A percentile compares a stretch with the other conserved stretches of the same genome.
These are phyloP conservation scores for Elsinoe arachidis DNA, from an alignment of 2,329 filamentous ascomycete species.

Conservation along the genomic window DNA sequence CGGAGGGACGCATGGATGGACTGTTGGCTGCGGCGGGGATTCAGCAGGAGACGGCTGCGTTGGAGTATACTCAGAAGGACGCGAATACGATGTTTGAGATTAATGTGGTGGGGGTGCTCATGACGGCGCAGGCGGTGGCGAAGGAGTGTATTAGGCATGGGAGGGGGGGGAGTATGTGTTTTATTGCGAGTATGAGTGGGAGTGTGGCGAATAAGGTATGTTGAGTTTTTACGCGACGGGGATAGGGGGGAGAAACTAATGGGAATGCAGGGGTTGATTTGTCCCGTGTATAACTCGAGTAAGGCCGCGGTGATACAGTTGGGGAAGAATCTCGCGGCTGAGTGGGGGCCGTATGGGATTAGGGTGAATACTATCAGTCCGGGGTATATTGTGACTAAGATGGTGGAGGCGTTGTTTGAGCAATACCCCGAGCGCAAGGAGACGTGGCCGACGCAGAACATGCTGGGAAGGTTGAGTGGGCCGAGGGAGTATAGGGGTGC, in stretches of 20 bases:
- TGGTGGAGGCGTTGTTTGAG: constrained; percentile 73
- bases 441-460: constrained; percentile 79
- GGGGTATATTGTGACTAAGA: constrained; percentile 71
- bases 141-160: constrained; percentile 55
- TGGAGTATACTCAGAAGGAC: constrained; percentile 63
- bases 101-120: constrained; percentile 54
- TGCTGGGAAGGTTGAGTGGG: constrained; percentile 50
- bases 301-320: constrained; percentile 69
- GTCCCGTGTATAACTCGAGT: constrained; percentile 64
- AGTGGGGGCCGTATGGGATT: constrained; percentile 66
- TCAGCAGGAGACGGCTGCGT: constrained; percentile 73
- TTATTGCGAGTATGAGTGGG: constrained; percentile 57
- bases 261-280: constrained; percentile 51
- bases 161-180: constrained; percentile 51
- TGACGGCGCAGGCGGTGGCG: constrained; percentile 55
- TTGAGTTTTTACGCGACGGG: constrained; percentile 14
- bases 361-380: constrained; percentile 75
- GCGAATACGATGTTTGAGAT: constrained; percentile 55
- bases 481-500: constrained; percentile 32
- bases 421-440: constrained; percentile 56
- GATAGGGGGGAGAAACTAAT: constrained; percentile 14
- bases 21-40: constrained; percentile 67
- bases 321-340: constrained; percentile 58
- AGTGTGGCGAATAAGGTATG: constrained; percentile 55
- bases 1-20: constrained; percentile 67